These are phyloP conservation scores for Aspergillus amoenus DNA, from an alignment of 2,329 filamentous ascomycete species.

Conservation along the genomic window DNA sequence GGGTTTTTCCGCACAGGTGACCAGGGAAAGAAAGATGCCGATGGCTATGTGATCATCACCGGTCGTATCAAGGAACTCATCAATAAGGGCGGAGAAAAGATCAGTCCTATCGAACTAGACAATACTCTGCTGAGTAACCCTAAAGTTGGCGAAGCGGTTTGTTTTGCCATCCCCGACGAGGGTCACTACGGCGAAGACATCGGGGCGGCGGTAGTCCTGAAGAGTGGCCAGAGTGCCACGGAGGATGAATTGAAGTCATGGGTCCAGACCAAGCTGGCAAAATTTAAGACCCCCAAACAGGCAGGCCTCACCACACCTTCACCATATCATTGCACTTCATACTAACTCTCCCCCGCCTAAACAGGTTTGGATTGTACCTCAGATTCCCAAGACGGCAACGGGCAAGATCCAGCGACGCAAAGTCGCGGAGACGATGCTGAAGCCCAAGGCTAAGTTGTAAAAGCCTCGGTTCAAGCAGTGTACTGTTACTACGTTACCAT, in stretches of 20 bases:
- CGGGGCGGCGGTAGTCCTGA: conserved; percentile 72
- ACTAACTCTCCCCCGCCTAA: neutral
- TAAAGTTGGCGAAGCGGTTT: conserved; percentile 73
- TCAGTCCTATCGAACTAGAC: conserved; percentile 83
- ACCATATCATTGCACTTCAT: neutral
- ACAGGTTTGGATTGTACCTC: conserved; percentile 74
- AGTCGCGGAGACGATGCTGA: conserved; percentile 79
- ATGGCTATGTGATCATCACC: conserved; percentile 82
- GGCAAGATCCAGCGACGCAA: conserved; percentile 84
- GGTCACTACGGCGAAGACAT: conserved; percentile 77
- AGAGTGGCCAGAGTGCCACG: conserved; percentile 58
- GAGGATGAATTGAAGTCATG: conserved; percentile 66
- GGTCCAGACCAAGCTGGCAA: conserved; percentile 69
- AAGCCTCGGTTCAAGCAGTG: neutral
- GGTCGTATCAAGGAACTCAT: conserved; percentile 93
- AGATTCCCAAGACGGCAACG: conserved; percentile 90
- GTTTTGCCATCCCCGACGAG: conserved; percentile 79
- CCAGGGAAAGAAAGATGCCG: conserved; percentile 75
- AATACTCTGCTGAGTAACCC: conserved; percentile 75
- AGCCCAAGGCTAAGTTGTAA: conserved; percentile 54
- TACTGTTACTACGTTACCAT: neutral
- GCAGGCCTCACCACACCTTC: conserved; percentile 43
- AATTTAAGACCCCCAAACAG: conserved; percentile 84
- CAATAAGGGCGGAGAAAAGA: conserved; percentile 86
- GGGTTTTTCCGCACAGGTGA: conserved; percentile 88